Base-by-base conservation (phyloP, 2,329 filamentous ascomycete genomes). In the Chaetomiaceae sp. region DNA sequence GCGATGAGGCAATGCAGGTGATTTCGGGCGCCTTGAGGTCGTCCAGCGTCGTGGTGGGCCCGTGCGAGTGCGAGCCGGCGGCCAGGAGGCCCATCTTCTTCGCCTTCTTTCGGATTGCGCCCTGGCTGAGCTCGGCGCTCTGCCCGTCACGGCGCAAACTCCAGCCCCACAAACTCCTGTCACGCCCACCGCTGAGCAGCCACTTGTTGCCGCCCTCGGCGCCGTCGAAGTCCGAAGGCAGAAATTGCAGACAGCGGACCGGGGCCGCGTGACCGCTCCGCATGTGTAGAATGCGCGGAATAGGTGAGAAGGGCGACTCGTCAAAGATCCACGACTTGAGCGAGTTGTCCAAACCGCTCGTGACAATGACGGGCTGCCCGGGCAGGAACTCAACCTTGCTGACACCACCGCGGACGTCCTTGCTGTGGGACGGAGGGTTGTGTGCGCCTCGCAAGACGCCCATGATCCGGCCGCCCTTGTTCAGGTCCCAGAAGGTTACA, bases 281-380 rank as follows among this genome's bases (percentile, higher is more conserved):
- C 3, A 81, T 79, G 65, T 98, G 93, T 24, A 98, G 71, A 20
- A 88, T 84, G 15, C 91, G 80, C 2, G 93, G 93, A 10, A 90
- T 76, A 0, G 90, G 83, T 0, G 87, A 93, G 63, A 95, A 95
- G 0, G 91, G 90, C 0, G 83, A 84, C 63, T 94, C 84, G 60
- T 97, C 91, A 58, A 96, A 95, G 51, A 97, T 93, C 91, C 91
- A 96, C 5, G 89, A 90, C 63, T 91, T 94, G 49, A 98, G 71
- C 9, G 90, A 88, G 66, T 98, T 98, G 64, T 98, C 93, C 38
- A 86, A 75, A 4, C 93, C 94, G 54, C 88, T 93, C 9, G 89
- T 95, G 22, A 97, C 73, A 34, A 98, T 78, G 3, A 97, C 84
- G 5, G 88, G 86, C 63, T 98, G 94, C 0, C 90, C 91, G 14